These are phyloP conservation scores for Wallacemonas sp. DNA, from an alignment of 208 protist species.

Conservation along the genomic window DNA sequence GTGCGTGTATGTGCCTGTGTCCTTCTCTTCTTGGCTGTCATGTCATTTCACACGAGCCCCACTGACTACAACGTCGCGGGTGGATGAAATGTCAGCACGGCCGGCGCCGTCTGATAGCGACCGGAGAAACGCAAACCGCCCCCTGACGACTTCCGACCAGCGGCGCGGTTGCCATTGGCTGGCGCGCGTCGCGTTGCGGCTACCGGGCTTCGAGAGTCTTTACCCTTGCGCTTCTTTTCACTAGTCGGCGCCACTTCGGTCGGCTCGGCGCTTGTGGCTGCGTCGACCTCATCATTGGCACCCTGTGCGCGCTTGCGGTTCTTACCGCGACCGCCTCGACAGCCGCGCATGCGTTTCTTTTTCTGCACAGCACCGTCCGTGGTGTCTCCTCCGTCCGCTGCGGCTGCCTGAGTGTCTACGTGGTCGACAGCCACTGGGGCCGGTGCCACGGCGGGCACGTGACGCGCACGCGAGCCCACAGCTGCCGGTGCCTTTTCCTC, in stretches of 20 bases:
- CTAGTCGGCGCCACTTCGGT: not conserved
- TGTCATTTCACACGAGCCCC: too few relatives aligned
- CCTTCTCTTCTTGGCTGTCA: too few relatives aligned
- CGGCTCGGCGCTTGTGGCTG: not conserved
- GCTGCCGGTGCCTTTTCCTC: not conserved
- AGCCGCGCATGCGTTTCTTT: conserved; percentile 4
- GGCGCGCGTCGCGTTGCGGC: too few relatives aligned
- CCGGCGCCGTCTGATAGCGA: not conserved
- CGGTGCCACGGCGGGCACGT: not conserved
- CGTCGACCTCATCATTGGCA: not conserved
- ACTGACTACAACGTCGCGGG: too few relatives aligned
- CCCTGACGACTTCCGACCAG: too few relatives aligned
- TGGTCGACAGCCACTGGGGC: too few relatives aligned
- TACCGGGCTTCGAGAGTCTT: too few relatives aligned
- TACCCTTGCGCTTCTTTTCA: not conserved
- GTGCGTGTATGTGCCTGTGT: too few relatives aligned
- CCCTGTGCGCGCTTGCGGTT: not conserved
- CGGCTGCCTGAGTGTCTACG: not conserved
- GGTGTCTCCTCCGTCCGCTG: not conserved
- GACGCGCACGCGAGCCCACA: not conserved
- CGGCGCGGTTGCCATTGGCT: too few relatives aligned
- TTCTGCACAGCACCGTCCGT: not conserved
- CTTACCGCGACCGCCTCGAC: not conserved
- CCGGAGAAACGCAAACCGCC: not conserved
- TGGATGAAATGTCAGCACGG: not conserved